Evolutionary conservation across 768 basidiomycete genomes (phyloP), one percentile per base, ranked within the genome.

Genomic region (Rhizopogon rudus): DNA sequence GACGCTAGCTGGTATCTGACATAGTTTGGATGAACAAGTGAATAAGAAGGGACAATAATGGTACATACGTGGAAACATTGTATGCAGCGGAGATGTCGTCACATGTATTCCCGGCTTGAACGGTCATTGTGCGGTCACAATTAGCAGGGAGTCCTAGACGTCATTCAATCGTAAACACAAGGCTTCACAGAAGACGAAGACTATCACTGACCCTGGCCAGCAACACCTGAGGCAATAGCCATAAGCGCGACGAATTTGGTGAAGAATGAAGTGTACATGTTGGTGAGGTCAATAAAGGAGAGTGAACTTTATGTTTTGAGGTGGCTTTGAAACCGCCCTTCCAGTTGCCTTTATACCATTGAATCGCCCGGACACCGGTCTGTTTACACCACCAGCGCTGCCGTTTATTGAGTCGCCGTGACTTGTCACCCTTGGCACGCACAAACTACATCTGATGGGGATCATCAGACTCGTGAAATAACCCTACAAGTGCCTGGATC

Each of bases 1-100:
- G 72, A 60, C 37, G 77, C 75, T 56, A 86, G 75, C 66, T 86
- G 84, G 71, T 72, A 81, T 13, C 88, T 91, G 0, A 77, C 79
- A 55, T 42, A 31, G 13, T 22, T 43, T 33, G 10, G 12, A 48
- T 48, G 45, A 48, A 20, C 17, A 33, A 20, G 31, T 33, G 25
- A 33, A 58, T 13, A 29, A 3, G 1, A 5, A 6, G 12, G 44
- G 5, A 53, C 12, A 42, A 16, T 40, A 43, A 53, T 43, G 44
- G 14, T 29, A 62, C 72, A 60, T 63, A 86, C 73, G 78, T 79
- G 7, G 81, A 81, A 29, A 74, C 75, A 56, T 73, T 73, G 54
- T 77, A 64, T 5, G 75, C 71, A 5, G 72, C 73, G 25, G 77
- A 81, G 63, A 85, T 84, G 31, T 57, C 65, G 63, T 82, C 77